Percentiles rank a stretch among this genome's conserved stretches.
phyloP scores from a whole-genome alignment of 257 asterid species.

The Craterostigma plantagineum region DNA sequence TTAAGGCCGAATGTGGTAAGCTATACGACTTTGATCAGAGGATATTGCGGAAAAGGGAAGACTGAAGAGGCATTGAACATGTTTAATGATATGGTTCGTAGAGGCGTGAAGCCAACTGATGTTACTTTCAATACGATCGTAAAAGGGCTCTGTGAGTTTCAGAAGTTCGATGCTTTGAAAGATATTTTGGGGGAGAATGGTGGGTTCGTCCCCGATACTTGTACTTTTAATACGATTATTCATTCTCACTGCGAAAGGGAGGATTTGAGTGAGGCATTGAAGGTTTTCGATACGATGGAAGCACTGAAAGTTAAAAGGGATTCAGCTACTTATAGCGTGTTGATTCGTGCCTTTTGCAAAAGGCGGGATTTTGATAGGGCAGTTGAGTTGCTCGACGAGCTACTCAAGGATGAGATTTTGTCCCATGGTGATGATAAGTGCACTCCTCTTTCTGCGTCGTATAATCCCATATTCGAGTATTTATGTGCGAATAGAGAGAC shows the following conservation, averaged over 20 bases:
- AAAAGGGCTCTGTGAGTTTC: slow-evolving; percentile 57
- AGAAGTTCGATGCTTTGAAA: slow-evolving; percentile 30
- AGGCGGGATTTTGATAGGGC: slow-evolving; percentile 34
- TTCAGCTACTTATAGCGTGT: slow-evolving; percentile 47
- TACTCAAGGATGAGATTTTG: slow-evolving; percentile 30
- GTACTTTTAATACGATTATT: slow-evolving; percentile 66
- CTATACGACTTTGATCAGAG: slow-evolving; percentile 78
- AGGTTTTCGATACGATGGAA: slow-evolving; percentile 40
- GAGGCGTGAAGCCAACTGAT: slow-evolving; percentile 38
- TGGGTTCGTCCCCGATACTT: slow-evolving; percentile 47
- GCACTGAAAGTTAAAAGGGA: slow-evolving; percentile 41
- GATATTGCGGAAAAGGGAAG: slow-evolving; percentile 48
- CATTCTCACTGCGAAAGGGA: slow-evolving; percentile 34
- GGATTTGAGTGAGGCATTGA: slow-evolving; percentile 37
- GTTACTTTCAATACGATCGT: slow-evolving; percentile 52
- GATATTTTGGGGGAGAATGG: slow-evolving; percentile 24
- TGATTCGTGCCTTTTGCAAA: slow-evolving; percentile 38
- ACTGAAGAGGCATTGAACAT: slow-evolving; percentile 34
- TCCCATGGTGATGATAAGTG: slow-evolving; percentile 24
- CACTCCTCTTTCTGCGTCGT: slow-evolving; percentile 56
- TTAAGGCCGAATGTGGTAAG: slow-evolving; percentile 65
- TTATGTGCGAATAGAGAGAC: slow-evolving; percentile 42
- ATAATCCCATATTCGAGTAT: slow-evolving; percentile 47
- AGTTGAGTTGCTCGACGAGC: slow-evolving; percentile 41
- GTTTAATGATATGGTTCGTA: slow-evolving; percentile 34